Evolutionary conservation across 345 rosid species (phyloP), one percentile per base, ranked within the genome.

Genomic region (Populus simonii): DNA sequence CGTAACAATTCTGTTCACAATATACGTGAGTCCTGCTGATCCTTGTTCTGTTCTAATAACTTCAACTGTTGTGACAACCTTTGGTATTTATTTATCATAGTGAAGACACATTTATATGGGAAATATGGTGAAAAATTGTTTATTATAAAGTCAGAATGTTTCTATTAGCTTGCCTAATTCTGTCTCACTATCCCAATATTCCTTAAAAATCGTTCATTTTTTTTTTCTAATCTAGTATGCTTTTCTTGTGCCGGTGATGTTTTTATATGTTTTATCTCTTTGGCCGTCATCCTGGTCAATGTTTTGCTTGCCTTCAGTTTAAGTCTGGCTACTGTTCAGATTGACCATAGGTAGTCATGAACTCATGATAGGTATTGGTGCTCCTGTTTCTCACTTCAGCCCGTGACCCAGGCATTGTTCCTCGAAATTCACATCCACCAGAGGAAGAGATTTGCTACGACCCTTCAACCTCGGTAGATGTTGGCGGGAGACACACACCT

Each of bases 361-460:
- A 33, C 39, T 80, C 47, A 51, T 76, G 67, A 73, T 73, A 89
- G 90, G 90, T 87, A 38, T 49, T 89, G 84, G 83, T 75, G 62
- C 77, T 85, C 53, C 90, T 89, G 47, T 73, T 85, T 74, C 88
- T 85, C 78, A 87, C 90, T 69, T 84, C 92, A 36, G 76, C 86
- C 27, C 72, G 78, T 43, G 92, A 89, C 75, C 92, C 92, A 3
- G 92, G 92, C 43, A 76, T 85, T 33, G 76, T 89, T 81, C 89
- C 92, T 18, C 89, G 90, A 55, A 89, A 81, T 76, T 74, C 72
- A 72, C 83, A 78, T 78, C 87, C 92, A 68, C 89, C 84, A 4
- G 86, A 87, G 75, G 92, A 87, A 75, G 91, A 84, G 61, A 66
- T 80, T 36, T 23, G 53, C 11, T 81, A 76, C 18, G 87, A 80